phyloP scores from a whole-genome alignment of 1,284 basidiomycete genomes.

The Boletus subluridellus region DNA sequence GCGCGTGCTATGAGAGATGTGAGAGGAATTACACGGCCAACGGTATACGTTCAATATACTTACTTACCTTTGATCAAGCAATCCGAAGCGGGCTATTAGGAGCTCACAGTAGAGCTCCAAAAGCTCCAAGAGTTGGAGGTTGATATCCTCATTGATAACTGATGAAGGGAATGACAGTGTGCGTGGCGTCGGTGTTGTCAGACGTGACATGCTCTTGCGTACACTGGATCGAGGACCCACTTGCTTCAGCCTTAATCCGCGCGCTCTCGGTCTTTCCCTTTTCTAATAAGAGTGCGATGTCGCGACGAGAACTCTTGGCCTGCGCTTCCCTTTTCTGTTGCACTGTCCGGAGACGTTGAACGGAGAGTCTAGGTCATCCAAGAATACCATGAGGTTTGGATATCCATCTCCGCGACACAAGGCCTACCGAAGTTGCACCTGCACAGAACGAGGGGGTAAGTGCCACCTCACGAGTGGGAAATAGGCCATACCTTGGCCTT shows the following conservation, averaged over 20 bases:
- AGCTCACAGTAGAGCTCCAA: conserved; percentile 93
- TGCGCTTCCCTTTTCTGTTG: conserved; percentile 94
- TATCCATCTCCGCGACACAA: background rate
- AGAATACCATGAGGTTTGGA: background rate
- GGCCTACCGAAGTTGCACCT: conserved; percentile 67
- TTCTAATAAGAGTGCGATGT: conserved; percentile 77
- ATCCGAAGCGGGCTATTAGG: conserved; percentile 86
- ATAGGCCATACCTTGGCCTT: conserved; percentile 60
- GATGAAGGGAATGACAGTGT: conserved; percentile 7
- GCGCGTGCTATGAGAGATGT: conserved; percentile 48
- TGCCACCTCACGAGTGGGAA: background rate
- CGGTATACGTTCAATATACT: background rate
- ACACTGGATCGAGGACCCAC: conserved; percentile 41
- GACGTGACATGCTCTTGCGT: background rate
- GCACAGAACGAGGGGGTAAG: conserved; percentile 12
- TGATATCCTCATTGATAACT: conserved; percentile 85
- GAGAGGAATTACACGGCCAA: conserved; percentile 1
- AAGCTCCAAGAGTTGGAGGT: conserved; percentile 84
- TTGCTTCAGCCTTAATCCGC: conserved; percentile 76
- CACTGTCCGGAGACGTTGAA: conserved; percentile 85
- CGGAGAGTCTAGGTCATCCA: conserved; percentile 63
- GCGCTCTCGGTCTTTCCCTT: conserved; percentile 80
- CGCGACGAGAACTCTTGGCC: conserved; percentile 77
- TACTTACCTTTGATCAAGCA: conserved; percentile 80
- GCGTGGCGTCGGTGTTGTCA: conserved; percentile 1